phyloP scores from a whole-genome alignment of 306 rosid genomes.

The Hippophae gyantsensis region DNA sequence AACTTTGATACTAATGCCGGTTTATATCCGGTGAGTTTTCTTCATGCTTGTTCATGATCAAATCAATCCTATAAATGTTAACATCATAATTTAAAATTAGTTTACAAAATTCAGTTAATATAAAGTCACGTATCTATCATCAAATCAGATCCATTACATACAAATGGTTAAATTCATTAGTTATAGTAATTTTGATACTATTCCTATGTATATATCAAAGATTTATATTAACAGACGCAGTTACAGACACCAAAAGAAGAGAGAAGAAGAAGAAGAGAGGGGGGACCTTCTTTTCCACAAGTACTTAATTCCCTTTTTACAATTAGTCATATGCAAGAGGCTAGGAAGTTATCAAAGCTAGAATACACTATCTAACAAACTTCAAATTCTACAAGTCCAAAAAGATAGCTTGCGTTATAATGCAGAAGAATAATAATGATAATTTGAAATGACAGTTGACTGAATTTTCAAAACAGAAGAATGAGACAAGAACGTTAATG shows the following conservation, averaged over 20 bases:
- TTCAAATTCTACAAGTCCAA: conserved; percentile 11
- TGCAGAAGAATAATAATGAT: conserved; percentile 18
- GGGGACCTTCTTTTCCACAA: conserved; percentile 22
- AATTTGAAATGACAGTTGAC: conserved; percentile 8
- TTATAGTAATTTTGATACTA: too few relatives aligned
- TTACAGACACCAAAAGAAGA: conserved; percentile 33
- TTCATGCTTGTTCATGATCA: too few relatives aligned
- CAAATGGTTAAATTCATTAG: too few relatives aligned
- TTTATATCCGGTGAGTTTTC: too few relatives aligned
- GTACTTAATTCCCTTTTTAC: conserved; percentile 33
- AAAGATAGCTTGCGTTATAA: neutral
- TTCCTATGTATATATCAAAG: neutral
- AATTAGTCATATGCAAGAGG: conserved; percentile 28
- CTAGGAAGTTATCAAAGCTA: conserved; percentile 24
- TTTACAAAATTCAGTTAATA: too few relatives aligned
- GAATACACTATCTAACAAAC: conserved; percentile 25
- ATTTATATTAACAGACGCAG: conserved; percentile 52
- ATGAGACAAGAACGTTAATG: conserved; percentile 26
- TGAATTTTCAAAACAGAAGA: conserved; percentile 18
- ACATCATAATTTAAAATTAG: too few relatives aligned
- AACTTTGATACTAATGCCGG: too few relatives aligned
- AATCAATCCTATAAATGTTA: too few relatives aligned
- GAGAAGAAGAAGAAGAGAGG: conserved; percentile 1
- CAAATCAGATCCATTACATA: too few relatives aligned
- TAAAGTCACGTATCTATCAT: too few relatives aligned